These are phyloP conservation scores for Carex parvula DNA, from an alignment of 176 grass and related monocot species.

Conservation along the genomic window DNA sequence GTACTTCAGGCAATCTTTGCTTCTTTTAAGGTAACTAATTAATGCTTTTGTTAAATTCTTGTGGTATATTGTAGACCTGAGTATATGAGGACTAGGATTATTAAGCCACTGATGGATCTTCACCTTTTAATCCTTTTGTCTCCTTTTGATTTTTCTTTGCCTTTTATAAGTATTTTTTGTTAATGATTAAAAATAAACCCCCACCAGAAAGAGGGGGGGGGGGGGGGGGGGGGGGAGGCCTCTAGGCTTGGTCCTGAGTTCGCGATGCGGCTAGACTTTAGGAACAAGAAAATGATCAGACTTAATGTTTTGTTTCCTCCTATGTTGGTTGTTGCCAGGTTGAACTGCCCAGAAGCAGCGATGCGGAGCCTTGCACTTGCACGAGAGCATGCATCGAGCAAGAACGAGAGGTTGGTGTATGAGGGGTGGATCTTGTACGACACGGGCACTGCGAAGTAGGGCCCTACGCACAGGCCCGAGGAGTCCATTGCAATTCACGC, in stretches of 20 bases:
- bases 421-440: conserved; percentile 97
- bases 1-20: conserved; percentile 97
- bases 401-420: conserved; percentile 73
- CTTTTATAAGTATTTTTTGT: not conserved
- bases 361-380: conserved; percentile 85
- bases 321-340: conserved; percentile 32
- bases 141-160: not conserved
- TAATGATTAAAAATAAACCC: not conserved
- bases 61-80: not conserved
- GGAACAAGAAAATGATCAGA: not conserved
- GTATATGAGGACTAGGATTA: not conserved
- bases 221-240: no score
- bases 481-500: conserved; percentile 81
- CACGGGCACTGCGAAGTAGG: conserved; percentile 83
- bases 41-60: not conserved
- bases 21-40: conserved; percentile 71
- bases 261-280: not conserved
- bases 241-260: no score
- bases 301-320: not conserved
- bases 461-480: conserved; percentile 73
- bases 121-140: not conserved
- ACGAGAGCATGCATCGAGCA: conserved; percentile 60
- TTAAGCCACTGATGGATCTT: not conserved
- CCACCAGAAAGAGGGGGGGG: not conserved
- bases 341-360: conserved; percentile 83